These are phyloP conservation scores for Gliomastix tumulicola DNA, from an alignment of 2,329 filamentous ascomycete species.

Conservation along the genomic window DNA sequence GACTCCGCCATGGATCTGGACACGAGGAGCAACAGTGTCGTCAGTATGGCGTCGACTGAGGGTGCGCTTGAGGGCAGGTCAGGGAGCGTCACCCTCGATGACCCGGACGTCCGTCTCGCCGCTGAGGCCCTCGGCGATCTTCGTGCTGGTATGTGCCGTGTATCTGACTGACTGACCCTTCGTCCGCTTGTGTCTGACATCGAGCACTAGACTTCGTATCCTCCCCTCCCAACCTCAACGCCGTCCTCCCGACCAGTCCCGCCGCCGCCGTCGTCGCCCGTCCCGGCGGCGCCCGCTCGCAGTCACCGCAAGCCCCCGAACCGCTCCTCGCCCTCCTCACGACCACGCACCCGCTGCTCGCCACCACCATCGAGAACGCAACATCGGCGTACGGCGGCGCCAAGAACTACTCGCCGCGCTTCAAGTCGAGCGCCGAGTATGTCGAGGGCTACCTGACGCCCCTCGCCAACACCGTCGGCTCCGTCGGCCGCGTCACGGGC, in stretches of 20 bases:
- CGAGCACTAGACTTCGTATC: constrained; percentile 59
- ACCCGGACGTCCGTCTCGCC: constrained; percentile 62
- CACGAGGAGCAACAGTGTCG: constrained; percentile 27
- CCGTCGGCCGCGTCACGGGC: constrained; percentile 76
- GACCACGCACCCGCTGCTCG: constrained; percentile 79
- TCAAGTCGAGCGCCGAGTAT: constrained; percentile 85
- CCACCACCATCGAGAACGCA: constrained; percentile 77
- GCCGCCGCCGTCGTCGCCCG: constrained; percentile 8
- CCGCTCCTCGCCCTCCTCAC: constrained; percentile 82
- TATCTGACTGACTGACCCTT: no score
- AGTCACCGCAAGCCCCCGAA: constrained; percentile 52
- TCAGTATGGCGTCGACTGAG: constrained; percentile 38
- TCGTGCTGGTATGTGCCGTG: constrained; percentile 53
- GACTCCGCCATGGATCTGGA: constrained; percentile 50
- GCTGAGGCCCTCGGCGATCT: constrained; percentile 72
- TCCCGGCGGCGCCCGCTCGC: constrained; percentile 11
- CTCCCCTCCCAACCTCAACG: constrained; percentile 45
- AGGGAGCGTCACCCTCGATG: constrained; percentile 52
- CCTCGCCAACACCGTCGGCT: constrained; percentile 79
- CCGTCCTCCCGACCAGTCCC: constrained; percentile 30
- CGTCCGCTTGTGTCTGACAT: no score
- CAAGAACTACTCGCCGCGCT: constrained; percentile 84
- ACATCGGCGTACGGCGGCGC: constrained; percentile 79
- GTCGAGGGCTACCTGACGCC: constrained; percentile 84
- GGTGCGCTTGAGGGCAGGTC: constrained; percentile 34